Evolutionary conservation across 2,329 filamentous ascomycete species (phyloP).

Genomic region (Botrytis pseudocinerea): DNA sequence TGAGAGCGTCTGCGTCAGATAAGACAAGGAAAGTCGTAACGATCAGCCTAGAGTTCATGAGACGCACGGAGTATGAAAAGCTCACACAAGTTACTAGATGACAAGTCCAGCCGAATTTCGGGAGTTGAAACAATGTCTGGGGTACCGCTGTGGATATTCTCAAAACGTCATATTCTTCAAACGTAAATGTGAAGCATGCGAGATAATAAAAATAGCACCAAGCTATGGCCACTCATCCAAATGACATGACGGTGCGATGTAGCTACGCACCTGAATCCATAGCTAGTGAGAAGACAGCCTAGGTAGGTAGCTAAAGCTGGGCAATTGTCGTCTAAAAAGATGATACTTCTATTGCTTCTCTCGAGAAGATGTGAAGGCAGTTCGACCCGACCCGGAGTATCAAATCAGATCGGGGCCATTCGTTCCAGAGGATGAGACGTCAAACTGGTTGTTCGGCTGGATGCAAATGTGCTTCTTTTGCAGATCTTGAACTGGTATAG

Average conservation of each 20-base stretch:
- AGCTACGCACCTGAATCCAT: neutral
- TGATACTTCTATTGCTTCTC: neutral
- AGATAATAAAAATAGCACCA: neutral
- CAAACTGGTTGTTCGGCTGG: neutral
- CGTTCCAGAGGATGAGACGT: neutral
- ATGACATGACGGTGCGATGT: neutral
- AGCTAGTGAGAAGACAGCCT: neutral
- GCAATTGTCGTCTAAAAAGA: neutral
- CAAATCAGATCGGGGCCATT: neutral
- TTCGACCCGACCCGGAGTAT: neutral
- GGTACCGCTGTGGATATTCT: neutral
- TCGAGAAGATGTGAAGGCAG: neutral
- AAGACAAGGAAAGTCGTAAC: neutral
- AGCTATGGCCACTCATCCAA: neutral
- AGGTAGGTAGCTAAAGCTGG: neutral
- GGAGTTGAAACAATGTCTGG: neutral
- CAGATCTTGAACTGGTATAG: neutral
- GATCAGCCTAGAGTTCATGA: neutral
- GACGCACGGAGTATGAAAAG: neutral
- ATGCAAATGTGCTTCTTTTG: neutral
- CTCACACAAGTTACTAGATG: neutral
- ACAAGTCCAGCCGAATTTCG: neutral
- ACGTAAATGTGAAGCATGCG: neutral
- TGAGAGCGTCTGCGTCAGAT: neutral
- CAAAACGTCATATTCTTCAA: neutral